These are phyloP conservation scores for Fusarium xylarioides DNA, from an alignment of 2,329 filamentous ascomycete species.

Conservation along the genomic window DNA sequence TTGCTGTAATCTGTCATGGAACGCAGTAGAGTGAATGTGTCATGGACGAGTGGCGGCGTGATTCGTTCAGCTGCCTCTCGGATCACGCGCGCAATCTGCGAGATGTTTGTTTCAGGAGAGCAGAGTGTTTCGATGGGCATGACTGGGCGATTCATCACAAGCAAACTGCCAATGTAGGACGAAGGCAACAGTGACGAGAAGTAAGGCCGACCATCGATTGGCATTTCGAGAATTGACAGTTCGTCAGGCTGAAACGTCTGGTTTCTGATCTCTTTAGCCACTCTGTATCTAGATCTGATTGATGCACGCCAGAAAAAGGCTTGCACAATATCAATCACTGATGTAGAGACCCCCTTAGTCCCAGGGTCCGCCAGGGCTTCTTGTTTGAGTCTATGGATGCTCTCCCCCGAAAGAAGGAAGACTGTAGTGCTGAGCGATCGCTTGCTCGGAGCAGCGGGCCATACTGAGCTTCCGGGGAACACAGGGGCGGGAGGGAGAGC, in stretches of 20 bases:
- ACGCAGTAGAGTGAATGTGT: not conserved
- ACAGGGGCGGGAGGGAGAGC: not conserved
- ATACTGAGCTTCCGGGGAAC: not conserved
- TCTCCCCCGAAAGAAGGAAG: slow-evolving; percentile 1
- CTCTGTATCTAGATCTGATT: not conserved
- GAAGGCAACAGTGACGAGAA: slow-evolving; percentile 2
- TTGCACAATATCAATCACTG: not conserved
- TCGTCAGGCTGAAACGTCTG: not conserved
- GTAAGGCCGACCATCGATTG: slow-evolving; percentile 3
- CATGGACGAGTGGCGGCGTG: not conserved
- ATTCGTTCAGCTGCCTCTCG: slow-evolving; percentile 1
- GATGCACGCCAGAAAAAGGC: slow-evolving; percentile 13
- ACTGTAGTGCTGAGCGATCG: not conserved
- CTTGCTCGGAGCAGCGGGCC: not conserved
- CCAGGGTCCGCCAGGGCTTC: not conserved
- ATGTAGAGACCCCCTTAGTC: not conserved
- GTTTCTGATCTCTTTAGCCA: not conserved
- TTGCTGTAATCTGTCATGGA: slow-evolving; percentile 13
- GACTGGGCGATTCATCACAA: not conserved
- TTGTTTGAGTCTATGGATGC: slow-evolving; percentile 4
- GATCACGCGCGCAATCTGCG: not conserved
- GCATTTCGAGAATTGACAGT: slow-evolving; percentile 8
- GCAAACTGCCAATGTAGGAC: slow-evolving; percentile 4
- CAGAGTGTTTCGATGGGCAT: not conserved
- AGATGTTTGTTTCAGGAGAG: not conserved